phyloP scores from a whole-genome alignment of 202 grass and related monocot species.

The Bolboschoenoplectus hybrid region DNA sequence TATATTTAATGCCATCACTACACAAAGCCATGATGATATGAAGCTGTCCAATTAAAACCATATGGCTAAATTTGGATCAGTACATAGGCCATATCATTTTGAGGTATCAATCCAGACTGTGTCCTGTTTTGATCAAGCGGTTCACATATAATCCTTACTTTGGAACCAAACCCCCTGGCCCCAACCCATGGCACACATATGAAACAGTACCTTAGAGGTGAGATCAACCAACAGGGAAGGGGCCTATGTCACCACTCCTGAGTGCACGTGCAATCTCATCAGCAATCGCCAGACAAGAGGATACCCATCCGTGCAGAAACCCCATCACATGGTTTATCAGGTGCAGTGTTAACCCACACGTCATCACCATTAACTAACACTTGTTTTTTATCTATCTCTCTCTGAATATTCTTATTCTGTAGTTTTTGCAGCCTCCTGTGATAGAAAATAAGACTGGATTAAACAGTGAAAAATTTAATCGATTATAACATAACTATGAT shows the following conservation, averaged over 20 bases:
- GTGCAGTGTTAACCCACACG: constrained; percentile 52
- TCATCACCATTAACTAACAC: constrained; percentile 48
- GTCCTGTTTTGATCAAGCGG: not conserved
- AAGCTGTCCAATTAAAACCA: not conserved
- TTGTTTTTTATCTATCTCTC: constrained; percentile 21
- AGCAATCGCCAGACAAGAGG: constrained; percentile 65
- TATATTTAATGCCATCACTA: not conserved
- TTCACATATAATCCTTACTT: not conserved
- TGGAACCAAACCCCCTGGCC: not conserved
- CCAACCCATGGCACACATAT: not conserved
- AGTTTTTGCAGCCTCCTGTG: not conserved
- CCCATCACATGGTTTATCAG: constrained; percentile 78
- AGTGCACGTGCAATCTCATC: constrained; percentile 72
- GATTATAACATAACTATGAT: constrained; percentile 7
- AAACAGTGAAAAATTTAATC: not conserved
- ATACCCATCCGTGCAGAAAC: constrained; percentile 70
- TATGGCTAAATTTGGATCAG: not conserved
- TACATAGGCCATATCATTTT: not conserved
- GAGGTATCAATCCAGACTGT: not conserved
- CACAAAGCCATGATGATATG: not conserved
- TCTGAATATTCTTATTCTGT: constrained; percentile 17
- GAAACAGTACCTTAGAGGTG: constrained; percentile 12
- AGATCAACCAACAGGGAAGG: constrained; percentile 56
- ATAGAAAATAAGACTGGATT: constrained; percentile 14
- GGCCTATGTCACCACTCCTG: constrained; percentile 55